Evolutionary conservation across 768 basidiomycete genomes (phyloP), one percentile per base, ranked within the genome.

Genomic region (Chalciporus piperatus): DNA sequence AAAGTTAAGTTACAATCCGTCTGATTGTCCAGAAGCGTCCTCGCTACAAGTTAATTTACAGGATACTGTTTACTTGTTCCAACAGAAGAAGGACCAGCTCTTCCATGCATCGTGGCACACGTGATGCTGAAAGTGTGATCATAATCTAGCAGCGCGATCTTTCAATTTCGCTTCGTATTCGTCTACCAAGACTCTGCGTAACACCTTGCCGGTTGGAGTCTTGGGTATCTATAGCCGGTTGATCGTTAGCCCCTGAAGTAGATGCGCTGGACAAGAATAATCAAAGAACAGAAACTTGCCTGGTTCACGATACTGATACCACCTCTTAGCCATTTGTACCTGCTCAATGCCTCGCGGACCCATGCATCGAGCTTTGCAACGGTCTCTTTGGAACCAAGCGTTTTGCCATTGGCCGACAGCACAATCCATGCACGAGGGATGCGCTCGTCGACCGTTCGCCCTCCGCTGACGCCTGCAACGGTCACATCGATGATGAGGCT

Each of bases 391-490:
- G 64, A 64, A 9, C 85, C 84, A 5, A 74, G 59, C 39, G 69
- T 72, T 59, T 74, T 76, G 7, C 90, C 89, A 1, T 63, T 60
- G 0, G 70, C 55, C 50, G 82, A 85, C 7, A 91, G 68, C 0
- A 90, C 85, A 39, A 92, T 60, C 89, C 89, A 92, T 2, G 90
- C 90, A 1, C 83, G 79, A 0, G 89, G 89, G 1, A 85, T 75
- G 59, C 82, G 83, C 69, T 91, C 89, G 60, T 89, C 87, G 0
- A 74, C 72, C 0, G 84, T 84, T 3, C 84, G 82, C 0, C 83
- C 85, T 23, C 87, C 87, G 17, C 74, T 77, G 2, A 92, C 86
- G 13, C 89, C 89, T 0, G 85, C 87, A 16, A 92, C 89, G 1
- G 77, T 75, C 13, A 74, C 85, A 55, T 92, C 90, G 9, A 63